phyloP scores from a whole-genome alignment of 1,284 basidiomycete species.

The Mycena sp. region DNA sequence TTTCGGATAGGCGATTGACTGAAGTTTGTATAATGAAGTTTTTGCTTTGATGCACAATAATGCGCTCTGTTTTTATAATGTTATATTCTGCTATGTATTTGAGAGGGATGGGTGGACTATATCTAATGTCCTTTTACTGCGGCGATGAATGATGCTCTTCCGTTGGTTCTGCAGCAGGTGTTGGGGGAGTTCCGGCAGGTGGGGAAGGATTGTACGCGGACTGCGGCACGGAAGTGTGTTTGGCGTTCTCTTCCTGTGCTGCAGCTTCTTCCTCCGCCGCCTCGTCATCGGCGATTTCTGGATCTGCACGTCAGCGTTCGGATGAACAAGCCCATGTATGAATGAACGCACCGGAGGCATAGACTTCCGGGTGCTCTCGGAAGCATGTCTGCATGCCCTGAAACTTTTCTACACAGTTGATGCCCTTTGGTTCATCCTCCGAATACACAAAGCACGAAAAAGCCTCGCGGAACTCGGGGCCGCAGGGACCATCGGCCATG shows the following conservation, averaged over 20 bases:
- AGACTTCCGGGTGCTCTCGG: slow-evolving; percentile 93
- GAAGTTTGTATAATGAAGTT: neutral
- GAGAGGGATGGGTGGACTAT: slow-evolving; percentile 8
- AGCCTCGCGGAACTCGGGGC: slow-evolving; percentile 92
- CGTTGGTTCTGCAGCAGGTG: neutral
- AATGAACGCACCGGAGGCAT: slow-evolving; percentile 82
- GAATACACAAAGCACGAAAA: slow-evolving; percentile 98
- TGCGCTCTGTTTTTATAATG: slow-evolving; percentile 19
- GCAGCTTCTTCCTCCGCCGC: slow-evolving; percentile 37
- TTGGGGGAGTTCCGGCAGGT: neutral
- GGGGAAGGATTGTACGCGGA: no score
- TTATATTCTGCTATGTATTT: slow-evolving; percentile 19
- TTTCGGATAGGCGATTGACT: slow-evolving; percentile 47
- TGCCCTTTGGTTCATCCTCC: slow-evolving; percentile 96
- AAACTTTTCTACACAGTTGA: slow-evolving; percentile 98
- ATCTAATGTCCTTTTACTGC: slow-evolving; percentile 21
- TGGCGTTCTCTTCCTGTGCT: neutral
- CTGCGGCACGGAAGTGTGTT: no score
- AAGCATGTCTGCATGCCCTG: slow-evolving; percentile 99
- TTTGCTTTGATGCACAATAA: slow-evolving; percentile 18
- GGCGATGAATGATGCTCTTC: neutral
- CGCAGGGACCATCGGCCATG: slow-evolving; percentile 98
- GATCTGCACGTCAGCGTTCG: slow-evolving; percentile 8
- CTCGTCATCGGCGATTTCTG: slow-evolving; percentile 70
- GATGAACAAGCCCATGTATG: slow-evolving; percentile 11